Evolutionary conservation across 192 early-diverging fungal genomes (phyloP).

Genomic region (Coemansia sp.): DNA sequence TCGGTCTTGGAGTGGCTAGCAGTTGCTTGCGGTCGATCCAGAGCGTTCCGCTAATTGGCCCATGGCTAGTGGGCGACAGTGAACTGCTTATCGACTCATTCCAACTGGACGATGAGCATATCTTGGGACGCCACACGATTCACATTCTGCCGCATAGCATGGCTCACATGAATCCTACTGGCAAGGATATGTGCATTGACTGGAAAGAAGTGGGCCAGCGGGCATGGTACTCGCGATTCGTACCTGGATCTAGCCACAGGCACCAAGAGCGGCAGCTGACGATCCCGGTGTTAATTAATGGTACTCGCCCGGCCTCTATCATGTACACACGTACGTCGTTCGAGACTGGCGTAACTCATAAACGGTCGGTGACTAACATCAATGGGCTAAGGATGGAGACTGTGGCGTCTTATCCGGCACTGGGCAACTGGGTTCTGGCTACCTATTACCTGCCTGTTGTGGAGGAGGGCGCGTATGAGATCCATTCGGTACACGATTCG

Average conservation of each 20-base stretch:
- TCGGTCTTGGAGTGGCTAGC: conserved; percentile 34
- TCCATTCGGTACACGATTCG: conserved; percentile 36
- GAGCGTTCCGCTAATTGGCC: conserved; percentile 39
- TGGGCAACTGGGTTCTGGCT: conserved; percentile 44
- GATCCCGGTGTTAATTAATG: conserved; percentile 50
- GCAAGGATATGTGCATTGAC: conserved; percentile 34
- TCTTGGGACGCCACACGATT: conserved; percentile 53
- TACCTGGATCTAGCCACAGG: conserved; percentile 2
- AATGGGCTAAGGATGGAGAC: conserved; percentile 28
- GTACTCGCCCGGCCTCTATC: conserved; percentile 42
- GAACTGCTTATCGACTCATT: conserved; percentile 49
- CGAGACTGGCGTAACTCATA: conserved; percentile 33
- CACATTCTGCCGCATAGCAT: conserved; percentile 52
- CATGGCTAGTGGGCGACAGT: conserved; percentile 48
- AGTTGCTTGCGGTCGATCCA: conserved; percentile 37
- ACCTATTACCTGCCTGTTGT: conserved; percentile 38
- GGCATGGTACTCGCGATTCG: conserved; percentile 25
- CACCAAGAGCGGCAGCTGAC: conserved; percentile 7
- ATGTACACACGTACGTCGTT: conserved; percentile 42
- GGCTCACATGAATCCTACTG: conserved; percentile 46
- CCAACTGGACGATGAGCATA: conserved; percentile 45
- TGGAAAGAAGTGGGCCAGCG: not conserved
- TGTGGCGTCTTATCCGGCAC: conserved; percentile 27
- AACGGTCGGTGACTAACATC: conserved; percentile 24
- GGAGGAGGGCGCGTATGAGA: conserved; percentile 42